phyloP scores from a whole-genome alignment of 768 basidiomycete genomes.

The Lentinula guzmanii region DNA sequence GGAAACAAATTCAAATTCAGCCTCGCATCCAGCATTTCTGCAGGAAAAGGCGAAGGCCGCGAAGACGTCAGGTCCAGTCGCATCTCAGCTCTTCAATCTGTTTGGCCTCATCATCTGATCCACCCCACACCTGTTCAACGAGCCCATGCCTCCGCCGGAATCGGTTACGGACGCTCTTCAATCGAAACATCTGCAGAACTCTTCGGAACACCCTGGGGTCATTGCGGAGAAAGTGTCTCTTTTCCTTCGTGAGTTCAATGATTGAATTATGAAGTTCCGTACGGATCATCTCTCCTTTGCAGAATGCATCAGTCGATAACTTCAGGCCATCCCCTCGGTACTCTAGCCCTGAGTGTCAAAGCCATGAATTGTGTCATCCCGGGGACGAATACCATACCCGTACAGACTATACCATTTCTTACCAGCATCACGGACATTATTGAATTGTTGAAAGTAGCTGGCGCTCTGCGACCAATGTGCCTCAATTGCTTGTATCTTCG shows the following conservation, averaged over 20 bases:
- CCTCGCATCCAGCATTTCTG: conserved; percentile 7
- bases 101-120: conserved; percentile 2
- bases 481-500: conserved; percentile 8
- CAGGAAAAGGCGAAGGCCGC: conserved; percentile 7
- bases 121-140: conserved; percentile 8
- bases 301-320: conserved; percentile 7
- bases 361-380: conserved; percentile 10
- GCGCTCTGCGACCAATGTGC: conserved; percentile 9
- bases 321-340: conserved; percentile 4
- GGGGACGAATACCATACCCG: conserved; percentile 7
- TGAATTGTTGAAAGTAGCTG: conserved; percentile 6
- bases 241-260: conserved; percentile 8
- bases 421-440: neutral
- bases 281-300: neutral
- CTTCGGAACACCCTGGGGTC: conserved; percentile 11
- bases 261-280: neutral
- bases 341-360: conserved; percentile 9
- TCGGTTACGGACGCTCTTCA: neutral
- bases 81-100: neutral
- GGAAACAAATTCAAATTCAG: conserved; percentile 1
- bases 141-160: conserved; percentile 5
- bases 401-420: conserved; percentile 6
- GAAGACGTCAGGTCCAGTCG: conserved; percentile 4
- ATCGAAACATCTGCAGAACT: conserved; percentile 8
- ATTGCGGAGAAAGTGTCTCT: conserved; percentile 9